Base-by-base conservation (phyloP, 2,329 filamentous ascomycete species). In the Penicillium griseofulvum region DNA sequence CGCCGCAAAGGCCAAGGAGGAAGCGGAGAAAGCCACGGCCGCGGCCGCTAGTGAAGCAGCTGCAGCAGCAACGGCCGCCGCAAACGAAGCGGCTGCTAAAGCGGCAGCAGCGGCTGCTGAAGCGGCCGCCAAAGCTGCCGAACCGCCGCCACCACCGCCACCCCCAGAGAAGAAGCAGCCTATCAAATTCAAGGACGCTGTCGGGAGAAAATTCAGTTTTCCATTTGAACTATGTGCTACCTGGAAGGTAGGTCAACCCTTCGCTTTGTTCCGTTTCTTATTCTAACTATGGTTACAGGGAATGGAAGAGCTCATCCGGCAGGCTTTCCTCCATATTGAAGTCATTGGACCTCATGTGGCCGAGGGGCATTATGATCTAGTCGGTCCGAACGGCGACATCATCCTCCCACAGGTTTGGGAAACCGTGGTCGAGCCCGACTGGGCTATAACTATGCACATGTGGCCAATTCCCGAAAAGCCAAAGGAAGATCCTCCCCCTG, bases 191-290 rank as follows among this genome's bases (percentile, higher is more conserved):
- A 95, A 95, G 74, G 92, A 97, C 70, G 91, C 91, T 0, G 86
- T 97, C 16, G 90, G 90, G 31, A 83, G 92, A 62, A 96, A 95
- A 73, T 97, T 95, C 72, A 94, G 86, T 74, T 96, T 97, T 68
- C 92, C 92, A 1, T 96, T 87, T 75, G 85, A 92, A 60, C 73
- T 95, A 29, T 96, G 91, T 73, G 85, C 86, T 67, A 94, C 87
- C 3, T 95, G 91, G 91, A 78, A 81, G 78, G 89, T 92, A 84
- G 70, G 84, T n/a, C 38, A 41, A 44, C 37, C 16, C 24, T 37
- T 28, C 33, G 5, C 34, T 34, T 22, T 11, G n/a, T 11, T 26
- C 41, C 36, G 33, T 63, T 74, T 74, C 58, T 11, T 17, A n/a
- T 34, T 44, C 52, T 63, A 43, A 59, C 17, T 11, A 29, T 12